These are phyloP conservation scores for Colletotrichum salicis DNA, from an alignment of 2,329 filamentous ascomycete genomes.

Conservation along the genomic window DNA sequence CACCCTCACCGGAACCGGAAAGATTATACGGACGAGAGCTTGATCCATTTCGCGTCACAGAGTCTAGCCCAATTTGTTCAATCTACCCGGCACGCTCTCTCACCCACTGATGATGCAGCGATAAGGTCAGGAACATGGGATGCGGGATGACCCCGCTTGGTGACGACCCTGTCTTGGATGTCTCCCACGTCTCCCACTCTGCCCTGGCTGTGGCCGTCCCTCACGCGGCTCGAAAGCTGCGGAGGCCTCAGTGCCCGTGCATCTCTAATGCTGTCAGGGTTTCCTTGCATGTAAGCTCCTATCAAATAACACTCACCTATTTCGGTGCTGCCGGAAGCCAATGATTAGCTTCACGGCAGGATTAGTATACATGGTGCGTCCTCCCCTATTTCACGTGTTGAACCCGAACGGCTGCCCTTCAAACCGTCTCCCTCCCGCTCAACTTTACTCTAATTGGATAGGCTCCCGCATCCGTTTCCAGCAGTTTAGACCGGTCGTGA, in stretches of 20 bases:
- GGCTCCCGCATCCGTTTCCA: not conserved
- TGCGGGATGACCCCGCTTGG: slow-evolving; percentile 32
- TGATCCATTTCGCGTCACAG: not conserved
- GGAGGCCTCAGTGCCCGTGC: slow-evolving; percentile 2
- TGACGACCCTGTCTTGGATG: slow-evolving; percentile 26
- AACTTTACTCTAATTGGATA: not conserved
- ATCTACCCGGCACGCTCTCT: slow-evolving; percentile 16
- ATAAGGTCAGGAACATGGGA: slow-evolving; percentile 17
- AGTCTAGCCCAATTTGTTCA: slow-evolving; percentile 26
- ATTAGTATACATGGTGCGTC: not conserved
- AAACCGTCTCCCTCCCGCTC: not conserved
- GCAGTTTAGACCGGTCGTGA: not conserved
- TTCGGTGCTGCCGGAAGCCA: not conserved
- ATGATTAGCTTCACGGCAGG: not conserved
- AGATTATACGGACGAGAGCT: slow-evolving; percentile 22
- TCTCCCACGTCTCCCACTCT: not conserved
- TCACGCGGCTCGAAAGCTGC: not conserved
- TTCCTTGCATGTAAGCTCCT: slow-evolving; percentile 13
- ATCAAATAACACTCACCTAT: not conserved
- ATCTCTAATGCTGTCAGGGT: slow-evolving; percentile 2
- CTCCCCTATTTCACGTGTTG: not conserved
- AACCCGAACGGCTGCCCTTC: not conserved
- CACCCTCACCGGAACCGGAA: slow-evolving; percentile 18
- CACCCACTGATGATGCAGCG: slow-evolving; percentile 1
- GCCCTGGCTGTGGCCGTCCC: slow-evolving; percentile 14